phyloP scores from a whole-genome alignment of 257 asterid species.

The Solanum tarijense region DNA sequence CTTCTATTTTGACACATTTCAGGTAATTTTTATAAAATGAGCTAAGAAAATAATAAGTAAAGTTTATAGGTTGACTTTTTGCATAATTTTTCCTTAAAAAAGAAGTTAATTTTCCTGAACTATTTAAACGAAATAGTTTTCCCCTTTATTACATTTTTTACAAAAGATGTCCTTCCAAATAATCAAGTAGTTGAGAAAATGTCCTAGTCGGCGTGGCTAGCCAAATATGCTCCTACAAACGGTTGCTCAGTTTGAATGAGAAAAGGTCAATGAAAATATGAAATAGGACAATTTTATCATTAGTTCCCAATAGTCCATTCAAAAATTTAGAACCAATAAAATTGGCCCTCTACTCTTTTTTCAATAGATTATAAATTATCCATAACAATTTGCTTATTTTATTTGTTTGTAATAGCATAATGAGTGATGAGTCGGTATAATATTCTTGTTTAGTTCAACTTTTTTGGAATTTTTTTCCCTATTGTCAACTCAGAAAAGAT shows the following conservation, averaged over 20 bases:
- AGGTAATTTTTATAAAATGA: too few relatives aligned
- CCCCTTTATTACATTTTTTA: neutral
- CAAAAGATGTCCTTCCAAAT: neutral
- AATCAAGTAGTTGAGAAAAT: neutral
- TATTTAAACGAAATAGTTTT: neutral
- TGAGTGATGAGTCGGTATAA: neutral
- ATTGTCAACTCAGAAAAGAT: neutral
- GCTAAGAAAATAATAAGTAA: neutral
- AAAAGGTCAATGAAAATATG: too few relatives aligned
- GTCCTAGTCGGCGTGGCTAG: neutral
- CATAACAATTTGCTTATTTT: neutral
- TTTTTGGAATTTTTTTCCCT: neutral
- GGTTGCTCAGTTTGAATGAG: neutral
- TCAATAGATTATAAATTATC: neutral
- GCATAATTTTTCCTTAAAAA: neutral
- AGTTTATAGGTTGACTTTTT: neutral
- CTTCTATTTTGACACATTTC: too few relatives aligned
- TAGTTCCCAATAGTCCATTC: neutral
- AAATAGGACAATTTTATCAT: neutral
- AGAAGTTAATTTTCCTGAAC: neutral
- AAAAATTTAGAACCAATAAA: neutral
- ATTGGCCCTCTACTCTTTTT: neutral
- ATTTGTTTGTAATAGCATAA: neutral
- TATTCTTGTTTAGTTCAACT: neutral
- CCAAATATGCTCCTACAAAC: neutral